Base-by-base conservation (phyloP, 2,329 filamentous ascomycete genomes). In the Tympanopsis confertula region DNA sequence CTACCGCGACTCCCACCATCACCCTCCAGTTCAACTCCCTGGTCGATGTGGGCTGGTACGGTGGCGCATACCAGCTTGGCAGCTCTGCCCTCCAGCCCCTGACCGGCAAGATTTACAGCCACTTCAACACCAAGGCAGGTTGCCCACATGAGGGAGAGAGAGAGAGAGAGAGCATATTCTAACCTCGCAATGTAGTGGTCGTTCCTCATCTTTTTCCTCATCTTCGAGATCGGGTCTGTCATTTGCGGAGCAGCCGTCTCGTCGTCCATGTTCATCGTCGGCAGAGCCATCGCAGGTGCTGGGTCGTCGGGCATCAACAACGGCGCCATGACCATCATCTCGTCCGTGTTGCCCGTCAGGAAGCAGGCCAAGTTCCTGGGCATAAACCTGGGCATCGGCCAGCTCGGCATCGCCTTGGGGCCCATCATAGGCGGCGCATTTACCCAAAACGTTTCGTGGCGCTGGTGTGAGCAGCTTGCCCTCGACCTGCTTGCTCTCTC, bases 11-110 rank as follows among this genome's bases (percentile, higher is more conserved):
- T 28, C 70, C 70, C 10, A 68, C 66, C 42, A 73, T 74, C 47
- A 72, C 70, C 1, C 63, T 62, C 44, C 61, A 69, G 29, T 69
- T 71, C 54, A 57, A 67, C 40, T 58, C 64, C 36, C 59, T 74
- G 14, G 59, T 62, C 24, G 66, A 74, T 42, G 63, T 73, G 12
- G 66, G 68, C 17, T 79, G 74, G 74, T 78, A 78, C 45, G 71
- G 69, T 2, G 62, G 68, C n/a, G 68, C 68, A 30, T 74, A 66
- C 45, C 69, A 71, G 50, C 56, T 71, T 45, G 66, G 65, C 2
- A 49, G 65, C 20, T 65, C 59, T 5, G 56, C 55, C 41, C 58
- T 65, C 46, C 63, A 67, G 47, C 61, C 62, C 32, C 56, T 57
- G 13, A 61, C 65, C 0, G 71, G 70, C 2, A 72, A 66, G 45